A percentile compares a stretch with the other conserved stretches of the same genome.
These are phyloP conservation scores for Violaceomyces palustris DNA, from an alignment of 1,284 basidiomycete species.

Conservation along the genomic window DNA sequence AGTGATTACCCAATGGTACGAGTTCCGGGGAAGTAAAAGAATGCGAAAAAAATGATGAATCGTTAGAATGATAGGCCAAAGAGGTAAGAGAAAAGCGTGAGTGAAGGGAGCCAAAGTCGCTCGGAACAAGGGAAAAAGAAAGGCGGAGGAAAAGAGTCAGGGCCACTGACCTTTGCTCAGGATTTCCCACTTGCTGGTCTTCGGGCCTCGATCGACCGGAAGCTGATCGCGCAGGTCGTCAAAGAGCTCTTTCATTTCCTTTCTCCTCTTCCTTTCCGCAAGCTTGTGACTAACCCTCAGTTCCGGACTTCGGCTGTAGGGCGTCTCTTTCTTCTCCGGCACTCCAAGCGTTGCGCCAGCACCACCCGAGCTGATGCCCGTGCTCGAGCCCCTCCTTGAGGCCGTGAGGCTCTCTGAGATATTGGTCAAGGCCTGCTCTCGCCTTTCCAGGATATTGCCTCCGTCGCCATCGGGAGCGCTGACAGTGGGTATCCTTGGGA, in stretches of 20 bases:
- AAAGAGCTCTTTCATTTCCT: constrained; percentile 53
- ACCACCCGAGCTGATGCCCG: constrained; percentile 5
- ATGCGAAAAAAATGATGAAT: too few species aligned
- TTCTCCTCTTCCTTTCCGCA: constrained; percentile 48
- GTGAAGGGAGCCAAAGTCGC: too few species aligned
- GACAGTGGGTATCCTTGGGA: constrained; percentile 23
- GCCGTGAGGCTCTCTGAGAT: too few species aligned
- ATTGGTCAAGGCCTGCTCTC: too few species aligned
- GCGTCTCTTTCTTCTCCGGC: constrained; percentile 43
- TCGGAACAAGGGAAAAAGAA: too few species aligned
- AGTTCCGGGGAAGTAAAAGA: too few species aligned
- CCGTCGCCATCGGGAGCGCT: constrained; percentile 29
- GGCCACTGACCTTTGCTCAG: constrained; percentile 25
- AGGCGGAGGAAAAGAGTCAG: too few species aligned
- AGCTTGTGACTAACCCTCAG: constrained; percentile 50
- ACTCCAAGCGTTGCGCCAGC: constrained; percentile 8
- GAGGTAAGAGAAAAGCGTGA: too few species aligned
- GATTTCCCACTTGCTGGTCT: constrained; percentile 51
- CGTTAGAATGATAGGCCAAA: too few species aligned
- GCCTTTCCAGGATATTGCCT: too few species aligned
- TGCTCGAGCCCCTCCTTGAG: constrained; percentile 16
- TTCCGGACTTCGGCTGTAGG: constrained; percentile 47
- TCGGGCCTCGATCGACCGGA: constrained; percentile 46
- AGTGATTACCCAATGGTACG: too few species aligned
- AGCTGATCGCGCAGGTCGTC: constrained; percentile 48